Evolutionary conservation across 345 rosid species (phyloP), one percentile per base, ranked within the genome.

Genomic region (Syzygium grande): DNA sequence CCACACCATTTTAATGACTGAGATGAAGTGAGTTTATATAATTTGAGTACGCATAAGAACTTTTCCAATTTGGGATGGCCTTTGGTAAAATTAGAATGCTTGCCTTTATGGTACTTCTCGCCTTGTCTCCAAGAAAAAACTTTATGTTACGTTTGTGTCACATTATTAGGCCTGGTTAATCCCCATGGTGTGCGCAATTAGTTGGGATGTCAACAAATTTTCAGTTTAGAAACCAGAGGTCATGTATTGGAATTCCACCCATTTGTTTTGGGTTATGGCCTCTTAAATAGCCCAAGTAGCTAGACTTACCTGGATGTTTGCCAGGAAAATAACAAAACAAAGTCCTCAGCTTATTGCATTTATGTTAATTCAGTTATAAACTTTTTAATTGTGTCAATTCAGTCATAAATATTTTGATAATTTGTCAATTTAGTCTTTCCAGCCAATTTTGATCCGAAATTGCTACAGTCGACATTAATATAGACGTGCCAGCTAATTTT

Each of bases 221-320:
- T 12, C 14, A 12, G 30, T 59, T 59, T 27, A 27, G 6, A 59
- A 59, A 12, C 6, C 27, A 59, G 30, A 27, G 30, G 29, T 27
- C 34, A 0, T 14, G 0, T 59, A 59, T 27, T 59, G 7, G 16
- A 27, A 59, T 59, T 7, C 16, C 65, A 59, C 7, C 0, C 65
- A 25, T 27, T 11, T 59, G n/a, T 59, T 59, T 7, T 25, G 30
- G 30, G 68, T 27, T 27, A 27, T 27, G 68, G 68, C 68, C 68
- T 59, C 68, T 59, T 27, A 7, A 59, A 59, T 59, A 59, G 68
- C 16, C 68, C 30, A 5, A 23, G 63, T 58, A 58, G 29, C 14
- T 0, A 13, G 6, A 58, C 29, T 2, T 58, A 25, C 13, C 25
- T 25, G 63, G n/a, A 25, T 58, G n/a, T 58, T 58, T 23, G 63